These are phyloP conservation scores for Phytophthora megakarya DNA, from an alignment of 352 stramenopile genomes.

Conservation along the genomic window DNA sequence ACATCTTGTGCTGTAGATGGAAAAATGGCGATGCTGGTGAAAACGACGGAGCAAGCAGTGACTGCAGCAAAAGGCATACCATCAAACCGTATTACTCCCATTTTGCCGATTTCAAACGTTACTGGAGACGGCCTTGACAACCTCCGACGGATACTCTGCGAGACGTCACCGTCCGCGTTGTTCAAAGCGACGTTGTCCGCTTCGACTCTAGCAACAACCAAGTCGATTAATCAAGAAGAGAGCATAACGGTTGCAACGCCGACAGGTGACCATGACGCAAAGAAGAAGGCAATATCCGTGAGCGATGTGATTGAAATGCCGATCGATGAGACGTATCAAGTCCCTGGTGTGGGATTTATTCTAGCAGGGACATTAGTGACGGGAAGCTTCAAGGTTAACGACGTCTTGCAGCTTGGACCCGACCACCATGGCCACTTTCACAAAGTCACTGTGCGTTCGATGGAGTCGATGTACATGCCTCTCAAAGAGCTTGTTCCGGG, in stretches of 20 bases:
- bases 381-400: conserved; percentile 88
- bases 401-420: conserved; percentile 89
- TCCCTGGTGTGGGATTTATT: conserved; percentile 95
- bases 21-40: conserved; percentile 95
- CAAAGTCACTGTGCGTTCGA: conserved; percentile 84
- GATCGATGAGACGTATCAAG: conserved; percentile 89
- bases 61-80: conserved; percentile 89
- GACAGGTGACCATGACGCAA: conserved; percentile 17
- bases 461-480: conserved; percentile 91
- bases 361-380: conserved; percentile 94
- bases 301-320: conserved; percentile 82
- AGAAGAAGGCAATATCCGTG: conserved; percentile 21
- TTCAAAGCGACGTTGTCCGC: conserved; percentile 75
- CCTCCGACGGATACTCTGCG: conserved; percentile 72
- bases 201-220: conserved; percentile 62
- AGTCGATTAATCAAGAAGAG: conserved; percentile 60
- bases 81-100: conserved; percentile 94
- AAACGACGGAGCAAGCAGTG: conserved; percentile 82
- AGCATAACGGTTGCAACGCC: conserved; percentile 26
- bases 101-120: conserved; percentile 98
- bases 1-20: conserved; percentile 53
- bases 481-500: conserved; percentile 87
- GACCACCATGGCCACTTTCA: conserved; percentile 91
- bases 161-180: conserved; percentile 66
- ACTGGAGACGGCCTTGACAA: conserved; percentile 93